Evolutionary conservation across 805 yeast species (phyloP).

Genomic region (Spathaspora boniae): DNA sequence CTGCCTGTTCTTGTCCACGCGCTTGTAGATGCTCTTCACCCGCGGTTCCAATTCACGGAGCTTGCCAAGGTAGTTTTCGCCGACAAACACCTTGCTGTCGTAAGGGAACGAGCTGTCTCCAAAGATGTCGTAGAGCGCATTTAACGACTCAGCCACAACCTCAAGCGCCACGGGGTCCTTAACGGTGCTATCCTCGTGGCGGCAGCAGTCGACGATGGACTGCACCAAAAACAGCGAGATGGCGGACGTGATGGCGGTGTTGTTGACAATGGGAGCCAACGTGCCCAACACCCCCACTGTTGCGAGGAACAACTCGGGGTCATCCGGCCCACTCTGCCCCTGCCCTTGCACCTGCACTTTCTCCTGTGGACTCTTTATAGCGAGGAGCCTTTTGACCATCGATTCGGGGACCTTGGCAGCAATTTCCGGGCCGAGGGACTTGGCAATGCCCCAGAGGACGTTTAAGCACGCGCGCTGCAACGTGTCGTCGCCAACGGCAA

Average conservation of each 20-base stretch:
- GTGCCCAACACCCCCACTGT: constrained; percentile 52
- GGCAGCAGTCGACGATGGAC: constrained; percentile 12
- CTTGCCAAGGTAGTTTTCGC: constrained; percentile 44
- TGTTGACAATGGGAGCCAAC: constrained; percentile 45
- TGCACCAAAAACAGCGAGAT: constrained; percentile 45
- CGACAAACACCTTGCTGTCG: constrained; percentile 65
- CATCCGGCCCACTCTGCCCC: no score
- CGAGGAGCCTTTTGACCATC: constrained; percentile 18
- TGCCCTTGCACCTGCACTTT: constrained; percentile 1
- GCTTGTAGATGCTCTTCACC: constrained; percentile 20
- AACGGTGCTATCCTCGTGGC: neutral
- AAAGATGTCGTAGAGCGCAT: constrained; percentile 72
- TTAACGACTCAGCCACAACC: constrained; percentile 56
- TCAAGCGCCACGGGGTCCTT: constrained; percentile 17
- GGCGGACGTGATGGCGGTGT: constrained; percentile 39
- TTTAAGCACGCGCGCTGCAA: constrained; percentile 31
- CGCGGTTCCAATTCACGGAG: constrained; percentile 13
- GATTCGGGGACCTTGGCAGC: constrained; percentile 20
- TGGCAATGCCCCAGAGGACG: constrained; percentile 37
- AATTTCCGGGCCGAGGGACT: constrained; percentile 33
- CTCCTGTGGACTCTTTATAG: constrained; percentile 6
- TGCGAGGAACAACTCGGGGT: constrained; percentile 40
- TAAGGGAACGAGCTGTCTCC: constrained; percentile 68
- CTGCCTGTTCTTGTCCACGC: constrained; percentile 44
- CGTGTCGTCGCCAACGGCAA: constrained; percentile 13